Evolutionary conservation across 1,139 yeast genomes (phyloP).

Genomic region (Candida gigantensis): DNA sequence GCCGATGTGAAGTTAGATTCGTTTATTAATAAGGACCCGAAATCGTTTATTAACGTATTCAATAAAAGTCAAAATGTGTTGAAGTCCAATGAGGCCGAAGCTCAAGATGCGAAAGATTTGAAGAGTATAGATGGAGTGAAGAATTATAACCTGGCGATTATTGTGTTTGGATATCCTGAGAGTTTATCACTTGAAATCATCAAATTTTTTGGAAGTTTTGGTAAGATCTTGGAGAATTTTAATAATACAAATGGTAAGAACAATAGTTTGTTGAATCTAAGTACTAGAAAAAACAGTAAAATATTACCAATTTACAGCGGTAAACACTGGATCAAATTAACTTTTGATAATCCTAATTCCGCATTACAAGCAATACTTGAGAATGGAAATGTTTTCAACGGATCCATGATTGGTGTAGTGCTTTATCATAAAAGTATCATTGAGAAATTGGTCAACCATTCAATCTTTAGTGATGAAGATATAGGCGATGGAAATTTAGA

Average conservation of each 20-base stretch:
- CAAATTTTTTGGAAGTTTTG: constrained; percentile 77
- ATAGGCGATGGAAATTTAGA: constrained; percentile 47
- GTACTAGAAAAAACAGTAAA: too few species aligned
- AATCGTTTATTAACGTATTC: constrained; percentile 47
- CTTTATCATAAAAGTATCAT: constrained; percentile 62
- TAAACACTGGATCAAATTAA: constrained; percentile 83
- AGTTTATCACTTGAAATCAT: constrained; percentile 66
- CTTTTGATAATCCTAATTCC: constrained; percentile 72
- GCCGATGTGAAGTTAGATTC: constrained; percentile 21
- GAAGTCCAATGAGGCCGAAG: constrained; percentile 2
- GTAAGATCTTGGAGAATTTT: constrained; percentile 76
- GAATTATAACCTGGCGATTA: constrained; percentile 54
- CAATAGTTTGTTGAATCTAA: too few species aligned
- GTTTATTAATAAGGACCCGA: constrained; percentile 49
- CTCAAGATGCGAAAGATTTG: constrained; percentile 5
- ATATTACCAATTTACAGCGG: constrained; percentile 78
- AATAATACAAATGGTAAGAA: too few species aligned
- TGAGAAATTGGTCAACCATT: constrained; percentile 62
- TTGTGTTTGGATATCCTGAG: constrained; percentile 90
- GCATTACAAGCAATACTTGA: constrained; percentile 85
- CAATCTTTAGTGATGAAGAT: constrained; percentile 53
- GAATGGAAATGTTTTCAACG: constrained; percentile 72
- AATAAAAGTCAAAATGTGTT: constrained; percentile 25
- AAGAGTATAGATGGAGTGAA: constrained; percentile 4
- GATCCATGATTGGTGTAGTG: constrained; percentile 74